These are phyloP conservation scores for Penicillium macrosclerotiorum DNA, from an alignment of 495 filamentous ascomycete species.

Conservation along the genomic window DNA sequence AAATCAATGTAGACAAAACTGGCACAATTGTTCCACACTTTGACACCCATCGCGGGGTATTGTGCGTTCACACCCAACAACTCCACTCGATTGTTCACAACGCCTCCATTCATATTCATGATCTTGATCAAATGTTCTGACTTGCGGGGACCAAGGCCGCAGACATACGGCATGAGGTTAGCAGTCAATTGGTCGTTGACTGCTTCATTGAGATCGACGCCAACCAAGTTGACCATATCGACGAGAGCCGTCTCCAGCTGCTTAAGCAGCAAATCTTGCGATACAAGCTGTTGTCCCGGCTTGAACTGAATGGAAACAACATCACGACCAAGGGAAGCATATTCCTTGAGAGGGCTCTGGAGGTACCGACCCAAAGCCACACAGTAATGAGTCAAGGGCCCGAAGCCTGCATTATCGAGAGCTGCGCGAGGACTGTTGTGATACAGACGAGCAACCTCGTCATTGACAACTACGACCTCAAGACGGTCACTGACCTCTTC, in stretches of 20 bases:
- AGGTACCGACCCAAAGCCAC: conserved; percentile 85
- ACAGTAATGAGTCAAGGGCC: conserved; percentile 78
- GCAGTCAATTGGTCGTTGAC: conserved; percentile 74
- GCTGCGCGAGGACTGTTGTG: conserved; percentile 83
- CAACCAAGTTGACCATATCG: conserved; percentile 95
- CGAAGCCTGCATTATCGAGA: conserved; percentile 74
- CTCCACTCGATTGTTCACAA: conserved; percentile 76
- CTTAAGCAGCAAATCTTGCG: conserved; percentile 79
- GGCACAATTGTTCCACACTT: conserved; percentile 93
- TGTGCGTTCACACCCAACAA: conserved; percentile 82
- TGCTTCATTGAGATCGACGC: conserved; percentile 92
- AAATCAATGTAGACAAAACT: conserved; percentile 91
- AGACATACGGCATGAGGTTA: conserved; percentile 86
- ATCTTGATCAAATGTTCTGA: conserved; percentile 83
- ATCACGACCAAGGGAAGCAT: conserved; percentile 85
- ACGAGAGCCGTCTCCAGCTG: conserved; percentile 91
- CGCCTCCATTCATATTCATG: conserved; percentile 83
- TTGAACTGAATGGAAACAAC: conserved; percentile 85
- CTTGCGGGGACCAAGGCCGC: conserved; percentile 91
- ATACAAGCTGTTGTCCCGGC: conserved; percentile 80
- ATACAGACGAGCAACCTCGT: conserved; percentile 92
- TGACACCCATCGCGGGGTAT: conserved; percentile 79
- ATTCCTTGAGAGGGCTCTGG: conserved; percentile 93
- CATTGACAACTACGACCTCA: conserved; percentile 89
- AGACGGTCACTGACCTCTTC: conserved; percentile 65